Evolutionary conservation across 768 basidiomycete species (phyloP).

Genomic region (Pulveroboletus ravenelii): DNA sequence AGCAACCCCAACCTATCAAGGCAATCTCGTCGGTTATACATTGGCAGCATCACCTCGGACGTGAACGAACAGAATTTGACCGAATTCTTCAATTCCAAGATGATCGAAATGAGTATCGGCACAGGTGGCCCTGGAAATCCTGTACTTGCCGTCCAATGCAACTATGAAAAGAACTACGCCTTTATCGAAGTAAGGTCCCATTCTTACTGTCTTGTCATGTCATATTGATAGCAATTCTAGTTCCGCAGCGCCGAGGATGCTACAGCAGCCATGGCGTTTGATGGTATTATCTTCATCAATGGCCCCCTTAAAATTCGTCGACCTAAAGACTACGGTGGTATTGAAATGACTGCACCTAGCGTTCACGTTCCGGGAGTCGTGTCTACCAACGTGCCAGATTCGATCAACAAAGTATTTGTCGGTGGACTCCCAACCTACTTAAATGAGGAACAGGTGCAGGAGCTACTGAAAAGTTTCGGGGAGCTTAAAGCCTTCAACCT

Average conservation of each 20-base stretch:
- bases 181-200: constrained; percentile 80
- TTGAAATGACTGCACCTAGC: constrained; percentile 56
- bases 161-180: constrained; percentile 98
- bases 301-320: constrained; percentile 95
- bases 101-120: constrained; percentile 88
- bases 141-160: constrained; percentile 90
- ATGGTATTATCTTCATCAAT: constrained; percentile 94
- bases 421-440: constrained; percentile 94
- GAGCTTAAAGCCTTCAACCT: constrained; percentile 98
- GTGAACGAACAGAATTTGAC: constrained; percentile 90
- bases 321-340: constrained; percentile 93
- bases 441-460: constrained; percentile 98
- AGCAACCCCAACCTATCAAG: constrained; percentile 86
- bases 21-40: constrained; percentile 92
- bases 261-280: constrained; percentile 94
- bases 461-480: constrained; percentile 93
- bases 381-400: constrained; percentile 95
- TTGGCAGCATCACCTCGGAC: constrained; percentile 92
- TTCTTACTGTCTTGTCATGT: not conserved
- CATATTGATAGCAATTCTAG: constrained; percentile 39
- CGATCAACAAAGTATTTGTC: constrained; percentile 96
- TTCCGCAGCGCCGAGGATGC: constrained; percentile 98
- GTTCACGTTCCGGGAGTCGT: constrained; percentile 91
- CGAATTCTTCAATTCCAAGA: constrained; percentile 94
- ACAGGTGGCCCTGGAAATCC: constrained; percentile 84